Conservation (phyloP, 257 asterid species). For the Anisodus tanguticus region DNA sequence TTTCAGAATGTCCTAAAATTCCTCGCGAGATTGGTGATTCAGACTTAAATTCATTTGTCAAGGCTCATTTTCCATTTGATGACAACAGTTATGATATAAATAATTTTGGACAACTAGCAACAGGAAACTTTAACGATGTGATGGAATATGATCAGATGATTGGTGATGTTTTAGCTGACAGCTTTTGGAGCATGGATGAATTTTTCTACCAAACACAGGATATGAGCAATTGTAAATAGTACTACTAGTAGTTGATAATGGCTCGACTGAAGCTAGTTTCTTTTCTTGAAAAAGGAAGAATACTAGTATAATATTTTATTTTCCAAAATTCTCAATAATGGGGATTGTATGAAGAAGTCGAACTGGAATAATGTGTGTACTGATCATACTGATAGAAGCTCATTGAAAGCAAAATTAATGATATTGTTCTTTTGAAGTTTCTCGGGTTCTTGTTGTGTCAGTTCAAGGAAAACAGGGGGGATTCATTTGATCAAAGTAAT, state of each 20-base stretch:
- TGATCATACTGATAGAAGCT: not conserved
- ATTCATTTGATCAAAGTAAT: not conserved
- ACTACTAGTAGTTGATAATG: not conserved
- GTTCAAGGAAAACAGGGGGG: not conserved
- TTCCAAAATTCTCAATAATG: not conserved
- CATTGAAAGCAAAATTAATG: not conserved
- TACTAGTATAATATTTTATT: not conserved
- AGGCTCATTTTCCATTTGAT: conserved; percentile 31
- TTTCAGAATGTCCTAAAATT: conserved; percentile 19
- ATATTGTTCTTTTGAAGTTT: not conserved
- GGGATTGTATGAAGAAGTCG: not conserved
- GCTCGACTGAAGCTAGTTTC: not conserved
- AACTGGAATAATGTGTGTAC: not conserved
- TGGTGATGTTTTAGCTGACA: conserved; percentile 29
- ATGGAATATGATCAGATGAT: conserved; percentile 26
- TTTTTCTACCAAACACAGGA: conserved; percentile 21
- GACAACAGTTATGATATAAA: conserved; percentile 29
- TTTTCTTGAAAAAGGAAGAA: not conserved
- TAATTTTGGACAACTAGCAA: not conserved
- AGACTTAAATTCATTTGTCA: conserved; percentile 26
- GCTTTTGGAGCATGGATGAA: conserved; percentile 43
- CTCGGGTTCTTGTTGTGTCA: not conserved
- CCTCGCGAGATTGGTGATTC: conserved; percentile 2
- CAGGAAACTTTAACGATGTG: not conserved
- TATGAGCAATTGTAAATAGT: conserved; percentile 7